Percentiles rank a stretch among this genome's conserved stretches.
phyloP scores from a whole-genome alignment of 2,329 filamentous ascomycete genomes.

The Epichloe aotearoae region DNA sequence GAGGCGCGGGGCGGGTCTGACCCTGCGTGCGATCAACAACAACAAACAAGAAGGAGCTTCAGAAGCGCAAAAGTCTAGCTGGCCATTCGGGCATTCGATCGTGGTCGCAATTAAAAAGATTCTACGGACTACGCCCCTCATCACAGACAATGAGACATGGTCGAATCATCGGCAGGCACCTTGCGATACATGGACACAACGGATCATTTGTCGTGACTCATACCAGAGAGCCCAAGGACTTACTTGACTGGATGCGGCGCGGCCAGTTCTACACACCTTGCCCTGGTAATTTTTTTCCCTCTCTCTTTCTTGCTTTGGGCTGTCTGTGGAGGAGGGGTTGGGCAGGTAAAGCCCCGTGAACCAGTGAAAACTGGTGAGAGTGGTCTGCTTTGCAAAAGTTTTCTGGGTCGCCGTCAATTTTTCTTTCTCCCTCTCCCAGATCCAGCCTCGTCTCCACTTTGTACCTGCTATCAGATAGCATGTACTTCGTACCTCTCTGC shows the following conservation, averaged over 20 bases:
- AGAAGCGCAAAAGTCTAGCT: no score
- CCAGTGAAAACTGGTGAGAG: background rate
- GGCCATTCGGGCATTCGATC: no score
- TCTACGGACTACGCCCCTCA: no score
- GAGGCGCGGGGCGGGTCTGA: background rate
- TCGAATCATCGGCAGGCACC: no score
- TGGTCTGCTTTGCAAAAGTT: slow-evolving; percentile 6
- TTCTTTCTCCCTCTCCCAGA: slow-evolving; percentile 7
- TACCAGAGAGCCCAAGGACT: background rate
- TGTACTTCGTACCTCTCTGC: slow-evolving; percentile 17
- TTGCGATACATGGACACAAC: no score
- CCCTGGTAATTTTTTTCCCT: background rate
- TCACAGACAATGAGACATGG: no score
- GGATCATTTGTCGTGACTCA: background rate
- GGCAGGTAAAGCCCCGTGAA: slow-evolving; percentile 12
- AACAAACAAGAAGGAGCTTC: background rate
- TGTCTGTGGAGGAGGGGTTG: slow-evolving; percentile 12
- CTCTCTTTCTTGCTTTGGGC: slow-evolving; percentile 10
- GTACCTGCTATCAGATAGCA: slow-evolving; percentile 16
- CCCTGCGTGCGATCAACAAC: background rate
- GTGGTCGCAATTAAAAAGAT: no score
- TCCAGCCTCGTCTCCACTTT: slow-evolving; percentile 4
- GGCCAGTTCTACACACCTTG: background rate
- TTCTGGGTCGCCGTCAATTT: slow-evolving; percentile 14
- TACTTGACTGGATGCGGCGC: background rate